phyloP scores from a whole-genome alignment of 257 asterid species.

The Solanum rostratum region DNA sequence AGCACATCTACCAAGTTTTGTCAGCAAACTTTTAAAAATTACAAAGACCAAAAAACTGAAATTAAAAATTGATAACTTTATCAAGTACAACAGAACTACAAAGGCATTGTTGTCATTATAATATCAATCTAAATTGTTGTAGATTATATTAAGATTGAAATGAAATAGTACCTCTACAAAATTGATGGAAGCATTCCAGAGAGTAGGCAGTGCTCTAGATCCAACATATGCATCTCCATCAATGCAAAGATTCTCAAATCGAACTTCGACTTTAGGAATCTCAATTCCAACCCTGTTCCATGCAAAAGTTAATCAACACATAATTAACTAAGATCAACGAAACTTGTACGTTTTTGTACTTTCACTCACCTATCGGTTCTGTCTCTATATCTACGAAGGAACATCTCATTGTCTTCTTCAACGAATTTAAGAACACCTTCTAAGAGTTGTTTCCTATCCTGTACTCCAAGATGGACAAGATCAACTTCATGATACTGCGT shows the following conservation, averaged over 20 bases:
- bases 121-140: not conserved
- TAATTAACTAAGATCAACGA: not conserved
- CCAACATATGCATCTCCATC: conserved; percentile 77
- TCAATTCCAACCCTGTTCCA: conserved; percentile 67
- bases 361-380: conserved; percentile 69
- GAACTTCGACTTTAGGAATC: conserved; percentile 75
- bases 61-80: not conserved
- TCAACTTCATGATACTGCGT: conserved; percentile 54
- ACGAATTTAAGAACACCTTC: conserved; percentile 64
- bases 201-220: conserved; percentile 89
- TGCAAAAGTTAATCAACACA: not conserved
- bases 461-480: conserved; percentile 43
- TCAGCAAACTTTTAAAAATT: not conserved
- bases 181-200: conserved; percentile 60
- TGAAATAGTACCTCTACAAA: conserved; percentile 45
- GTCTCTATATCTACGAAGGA: conserved; percentile 59
- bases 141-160: not conserved
- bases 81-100: not conserved
- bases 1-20: not conserved
- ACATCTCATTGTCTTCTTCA: conserved; percentile 88
- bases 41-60: not conserved
- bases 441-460: conserved; percentile 53
- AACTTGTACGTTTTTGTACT: not conserved
- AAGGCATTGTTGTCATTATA: not conserved
- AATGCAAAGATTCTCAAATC: conserved; percentile 55